Base-by-base conservation (phyloP, 352 stramenopile genomes). In the Phytophthora brassicae region DNA sequence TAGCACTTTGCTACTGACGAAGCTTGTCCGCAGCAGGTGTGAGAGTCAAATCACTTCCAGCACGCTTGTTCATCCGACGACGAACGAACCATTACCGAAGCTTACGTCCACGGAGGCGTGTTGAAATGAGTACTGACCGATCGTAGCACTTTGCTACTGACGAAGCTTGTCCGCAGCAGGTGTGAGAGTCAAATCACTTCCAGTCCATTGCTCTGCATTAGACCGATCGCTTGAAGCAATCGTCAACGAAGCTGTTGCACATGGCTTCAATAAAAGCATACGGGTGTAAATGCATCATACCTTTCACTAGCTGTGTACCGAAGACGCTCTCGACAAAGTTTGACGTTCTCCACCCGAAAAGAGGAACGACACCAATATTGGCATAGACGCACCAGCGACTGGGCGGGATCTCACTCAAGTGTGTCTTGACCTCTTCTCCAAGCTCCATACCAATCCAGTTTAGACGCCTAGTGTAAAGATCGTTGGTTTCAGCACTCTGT, bases 301-400 rank as follows among this genome's bases (percentile, higher is more conserved):
- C 22, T 8, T 41, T 41, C 8, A 54, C 22, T 2, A 61, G 23
- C 17, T 61, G 33, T 14, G 29, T 31, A 11, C 43, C 54, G 24
- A 61, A 54, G 6, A 23, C 20, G 12, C 43, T 48, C 17, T 61
- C 54, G 1, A 54, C 54, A n/a, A 61, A 54, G 20, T 61, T 55
- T 33, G 22, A 49, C 9, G 54, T 55, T 1, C 43, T 13, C 54
- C 43, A 61, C 9, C 28, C 54, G 26, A 49, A 61, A 1, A 54
- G 26, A 26, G 29, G 4, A 8, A 19, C 8, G 0, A 26, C 29
- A 28, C 41, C n/a, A 17, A 60, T 24, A 31, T 46, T 56, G 12
- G 48, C 48, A 24, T 29, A 47, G 6, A 47, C 23, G 35, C 54
- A 55, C 44, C 43, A 61, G 4, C n/a, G 29, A 2, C 28, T 12